Evolutionary conservation across 2,329 filamentous ascomycete species (phyloP).

Genomic region (Paecilomyces dactylethromorphus): DNA sequence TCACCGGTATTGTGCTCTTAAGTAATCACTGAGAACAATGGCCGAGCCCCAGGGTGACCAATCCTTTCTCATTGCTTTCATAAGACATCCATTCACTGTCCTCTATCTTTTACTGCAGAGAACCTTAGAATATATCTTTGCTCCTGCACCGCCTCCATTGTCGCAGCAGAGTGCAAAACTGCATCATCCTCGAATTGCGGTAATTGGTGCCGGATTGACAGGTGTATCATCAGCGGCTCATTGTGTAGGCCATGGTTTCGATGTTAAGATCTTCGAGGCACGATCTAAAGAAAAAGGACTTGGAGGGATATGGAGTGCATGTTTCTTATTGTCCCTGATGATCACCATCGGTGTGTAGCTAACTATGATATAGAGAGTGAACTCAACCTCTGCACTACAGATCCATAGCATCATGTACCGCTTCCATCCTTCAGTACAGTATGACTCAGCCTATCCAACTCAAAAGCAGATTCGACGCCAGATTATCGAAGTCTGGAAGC

Average conservation of each 20-base stretch:
- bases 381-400: slow-evolving; percentile 74
- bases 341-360: background rate
- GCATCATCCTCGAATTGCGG: slow-evolving; percentile 59
- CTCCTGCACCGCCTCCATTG: slow-evolving; percentile 61
- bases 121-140: slow-evolving; percentile 47
- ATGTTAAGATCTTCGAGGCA: slow-evolving; percentile 72
- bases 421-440: slow-evolving; percentile 74
- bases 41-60: background rate
- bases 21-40: background rate
- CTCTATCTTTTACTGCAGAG: background rate
- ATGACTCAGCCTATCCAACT: slow-evolving; percentile 69
- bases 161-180: slow-evolving; percentile 29
- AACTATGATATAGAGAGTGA: slow-evolving; percentile 55
- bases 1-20: background rate
- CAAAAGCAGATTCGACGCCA: slow-evolving; percentile 69
- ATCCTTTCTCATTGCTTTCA: background rate
- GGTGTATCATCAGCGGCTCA: slow-evolving; percentile 72
- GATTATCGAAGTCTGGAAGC: slow-evolving; percentile 65
- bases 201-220: slow-evolving; percentile 68
- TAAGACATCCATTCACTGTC: background rate
- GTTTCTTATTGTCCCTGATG: slow-evolving; percentile 15
- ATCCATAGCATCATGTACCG: slow-evolving; percentile 85
- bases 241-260: slow-evolving; percentile 78
- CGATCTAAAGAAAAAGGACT: slow-evolving; percentile 55
- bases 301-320: slow-evolving; percentile 74